These are phyloP conservation scores for Pelargonium fulgidum DNA, from an alignment of 441 rosid genomes.

Conservation along the genomic window DNA sequence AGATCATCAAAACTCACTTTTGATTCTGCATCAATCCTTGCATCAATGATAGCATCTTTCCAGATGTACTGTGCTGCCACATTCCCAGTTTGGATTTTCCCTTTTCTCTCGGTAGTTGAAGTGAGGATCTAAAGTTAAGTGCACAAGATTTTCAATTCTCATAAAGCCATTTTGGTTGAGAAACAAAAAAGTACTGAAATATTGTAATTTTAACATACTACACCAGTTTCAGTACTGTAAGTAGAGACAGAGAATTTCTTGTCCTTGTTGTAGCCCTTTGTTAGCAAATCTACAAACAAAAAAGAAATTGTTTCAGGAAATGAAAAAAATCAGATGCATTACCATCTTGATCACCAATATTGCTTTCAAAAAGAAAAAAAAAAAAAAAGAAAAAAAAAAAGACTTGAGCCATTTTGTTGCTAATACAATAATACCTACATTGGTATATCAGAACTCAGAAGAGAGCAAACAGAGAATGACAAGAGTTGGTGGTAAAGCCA, in stretches of 20 bases:
- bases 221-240: conserved; percentile 3
- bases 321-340: no score
- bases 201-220: not conserved
- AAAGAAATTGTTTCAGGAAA: no score
- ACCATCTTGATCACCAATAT: no score
- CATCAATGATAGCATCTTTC: not conserved
- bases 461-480: not conserved
- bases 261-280: conserved; percentile 5
- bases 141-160: no score
- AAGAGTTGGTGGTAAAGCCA: not conserved
- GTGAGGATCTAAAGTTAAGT: not conserved
- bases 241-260: not conserved
- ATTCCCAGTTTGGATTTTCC: not conserved
- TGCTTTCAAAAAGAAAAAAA: not conserved
- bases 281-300: not conserved
- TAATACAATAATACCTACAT: not conserved
- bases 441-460: conserved; percentile 1
- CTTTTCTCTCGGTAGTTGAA: not conserved
- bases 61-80: not conserved
- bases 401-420: not conserved
- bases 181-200: no score
- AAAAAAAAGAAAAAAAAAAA: not conserved
- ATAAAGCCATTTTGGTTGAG: no score
- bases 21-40: not conserved
- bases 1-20: not conserved